phyloP scores from a whole-genome alignment of 2,329 filamentous ascomycete genomes.

The Ophiostoma sp. region DNA sequence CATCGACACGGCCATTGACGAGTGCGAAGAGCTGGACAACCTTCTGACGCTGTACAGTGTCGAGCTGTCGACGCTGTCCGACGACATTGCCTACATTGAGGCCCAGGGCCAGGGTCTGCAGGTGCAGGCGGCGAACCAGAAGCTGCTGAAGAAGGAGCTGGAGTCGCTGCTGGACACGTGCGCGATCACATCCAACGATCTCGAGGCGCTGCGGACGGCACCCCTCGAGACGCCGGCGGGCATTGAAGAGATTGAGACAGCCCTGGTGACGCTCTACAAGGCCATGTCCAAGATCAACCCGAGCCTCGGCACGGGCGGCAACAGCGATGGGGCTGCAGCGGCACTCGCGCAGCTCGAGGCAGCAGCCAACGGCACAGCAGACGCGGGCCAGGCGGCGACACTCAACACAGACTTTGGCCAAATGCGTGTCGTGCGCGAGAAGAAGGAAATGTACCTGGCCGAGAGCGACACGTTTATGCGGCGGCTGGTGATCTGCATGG shows the following conservation, averaged over 20 bases:
- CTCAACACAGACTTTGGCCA: slow-evolving; percentile 66
- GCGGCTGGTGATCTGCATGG: slow-evolving; percentile 76
- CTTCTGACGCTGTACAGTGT: slow-evolving; percentile 90
- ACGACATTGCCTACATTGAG: slow-evolving; percentile 96
- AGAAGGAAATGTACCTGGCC: slow-evolving; percentile 79
- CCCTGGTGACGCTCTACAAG: slow-evolving; percentile 78
- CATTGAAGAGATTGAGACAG: slow-evolving; percentile 69
- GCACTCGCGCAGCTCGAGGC: slow-evolving; percentile 29
- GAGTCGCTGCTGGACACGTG: slow-evolving; percentile 85
- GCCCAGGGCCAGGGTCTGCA: slow-evolving; percentile 95
- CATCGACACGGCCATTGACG: slow-evolving; percentile 82
- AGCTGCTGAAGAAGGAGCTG: slow-evolving; percentile 83
- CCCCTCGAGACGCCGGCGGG: slow-evolving; percentile 67
- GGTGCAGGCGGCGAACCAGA: slow-evolving; percentile 95
- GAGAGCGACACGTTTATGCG: slow-evolving; percentile 73
- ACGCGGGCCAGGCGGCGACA: slow-evolving; percentile 35
- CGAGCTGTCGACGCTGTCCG: slow-evolving; percentile 88
- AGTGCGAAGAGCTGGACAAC: slow-evolving; percentile 95
- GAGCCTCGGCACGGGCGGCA: slow-evolving; percentile 51
- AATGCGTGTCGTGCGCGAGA: slow-evolving; percentile 92
- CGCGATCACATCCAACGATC: slow-evolving; percentile 71
- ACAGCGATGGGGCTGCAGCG: slow-evolving; percentile 34
- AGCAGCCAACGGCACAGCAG: slow-evolving; percentile 40
- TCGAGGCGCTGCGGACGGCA: slow-evolving; percentile 67
- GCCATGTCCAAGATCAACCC: slow-evolving; percentile 93